Conservation (phyloP, 176 grass and related monocot species). For the Triticum urartu region DNA sequence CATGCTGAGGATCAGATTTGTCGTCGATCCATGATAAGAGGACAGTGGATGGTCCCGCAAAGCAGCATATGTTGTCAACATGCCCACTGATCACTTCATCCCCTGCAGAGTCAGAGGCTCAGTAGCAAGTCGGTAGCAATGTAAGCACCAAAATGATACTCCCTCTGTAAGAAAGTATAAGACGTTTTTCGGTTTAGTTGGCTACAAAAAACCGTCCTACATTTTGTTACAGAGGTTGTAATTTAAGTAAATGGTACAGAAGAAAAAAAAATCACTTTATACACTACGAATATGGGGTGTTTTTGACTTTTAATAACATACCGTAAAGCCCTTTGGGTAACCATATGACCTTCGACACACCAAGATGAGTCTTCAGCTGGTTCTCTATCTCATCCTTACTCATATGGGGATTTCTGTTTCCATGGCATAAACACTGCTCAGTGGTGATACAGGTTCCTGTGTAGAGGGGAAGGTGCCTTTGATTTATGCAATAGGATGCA, state of each 20-base stretch:
- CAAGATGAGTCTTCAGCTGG: conserved; percentile 51
- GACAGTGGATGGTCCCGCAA: conserved; percentile 48
- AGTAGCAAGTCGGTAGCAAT: too few relatives aligned
- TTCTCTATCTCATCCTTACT: conserved; percentile 59
- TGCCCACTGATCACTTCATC: conserved; percentile 69
- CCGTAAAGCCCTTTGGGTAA: conserved; percentile 54
- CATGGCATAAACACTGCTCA: conserved; percentile 57
- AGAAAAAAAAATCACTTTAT: too few relatives aligned
- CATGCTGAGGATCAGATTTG: conserved; percentile 51
- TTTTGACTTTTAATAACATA: conserved; percentile 2
- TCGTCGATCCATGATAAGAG: conserved; percentile 57
- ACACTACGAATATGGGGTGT: too few relatives aligned
- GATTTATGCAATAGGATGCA: too few relatives aligned
- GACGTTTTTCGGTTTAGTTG: too few relatives aligned
- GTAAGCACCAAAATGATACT: background rate
- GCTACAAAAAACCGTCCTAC: too few relatives aligned
- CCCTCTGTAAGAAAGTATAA: background rate
- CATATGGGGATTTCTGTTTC: conserved; percentile 62
- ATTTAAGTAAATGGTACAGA: too few relatives aligned
- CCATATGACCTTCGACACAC: conserved; percentile 68
- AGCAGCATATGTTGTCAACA: conserved; percentile 70
- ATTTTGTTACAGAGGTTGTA: too few relatives aligned
- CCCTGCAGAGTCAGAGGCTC: conserved; percentile 17
- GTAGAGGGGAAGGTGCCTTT: too few relatives aligned
- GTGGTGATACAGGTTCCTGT: conserved; percentile 72